A percentile compares a stretch with the other conserved stretches of the same genome.
Evolutionary conservation across 2,329 filamentous ascomycete genomes (phyloP).

Genomic region (Verruconis gallopava): DNA sequence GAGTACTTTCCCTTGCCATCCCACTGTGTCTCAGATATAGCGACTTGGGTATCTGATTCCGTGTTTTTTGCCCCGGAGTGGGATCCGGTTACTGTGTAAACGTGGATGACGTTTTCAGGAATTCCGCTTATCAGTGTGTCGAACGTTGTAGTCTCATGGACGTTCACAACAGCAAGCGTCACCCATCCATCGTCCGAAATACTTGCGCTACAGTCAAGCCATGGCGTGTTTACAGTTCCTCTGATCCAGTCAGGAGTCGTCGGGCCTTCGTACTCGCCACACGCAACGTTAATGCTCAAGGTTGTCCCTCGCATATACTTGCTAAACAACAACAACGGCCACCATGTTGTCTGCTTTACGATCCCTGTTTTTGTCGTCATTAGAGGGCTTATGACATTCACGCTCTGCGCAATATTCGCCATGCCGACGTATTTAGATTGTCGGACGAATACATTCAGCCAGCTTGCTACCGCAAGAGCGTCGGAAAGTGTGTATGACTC

Average conservation of each 20-base stretch:
- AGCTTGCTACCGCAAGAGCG: slow-evolving; percentile 60
- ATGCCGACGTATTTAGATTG: slow-evolving; percentile 60
- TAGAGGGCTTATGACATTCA: slow-evolving; percentile 66
- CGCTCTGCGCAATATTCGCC: slow-evolving; percentile 65
- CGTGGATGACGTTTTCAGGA: slow-evolving; percentile 37
- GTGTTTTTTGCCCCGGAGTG: slow-evolving; percentile 49
- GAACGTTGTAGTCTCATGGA: slow-evolving; percentile 46
- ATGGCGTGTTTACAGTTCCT: slow-evolving; percentile 54
- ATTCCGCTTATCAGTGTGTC: slow-evolving; percentile 47
- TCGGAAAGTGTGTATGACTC: slow-evolving; percentile 61
- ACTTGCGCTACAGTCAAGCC: slow-evolving; percentile 53
- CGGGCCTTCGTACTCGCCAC: slow-evolving; percentile 51
- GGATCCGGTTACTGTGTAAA: slow-evolving; percentile 50
- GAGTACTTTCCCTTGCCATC: slow-evolving; percentile 47
- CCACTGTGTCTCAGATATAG: slow-evolving; percentile 49
- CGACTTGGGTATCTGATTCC: slow-evolving; percentile 48
- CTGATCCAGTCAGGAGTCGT: slow-evolving; percentile 54
- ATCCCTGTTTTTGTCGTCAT: slow-evolving; percentile 56
- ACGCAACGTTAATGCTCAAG: slow-evolving; percentile 51
- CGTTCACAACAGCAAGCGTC: slow-evolving; percentile 56
- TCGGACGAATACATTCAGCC: slow-evolving; percentile 64
- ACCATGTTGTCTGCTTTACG: slow-evolving; percentile 62
- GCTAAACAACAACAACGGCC: slow-evolving; percentile 56
- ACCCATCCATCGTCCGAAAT: slow-evolving; percentile 47
- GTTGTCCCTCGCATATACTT: slow-evolving; percentile 63